phyloP scores from a whole-genome alignment of 805 yeast genomes.

The fission yeast (Schizosaccharomyces pombe) region ASM294v3 CU329670.1:4902501-4903000 shows the following conservation, averaged over 20 bases:
- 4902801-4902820: conserved; percentile 38
- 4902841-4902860: conserved; percentile 32
- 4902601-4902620: neutral
- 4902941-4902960: conserved; percentile 43
- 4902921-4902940: conserved; percentile 44
- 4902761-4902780: conserved; percentile 37
- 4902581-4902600: too few species aligned
- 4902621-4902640: conserved; percentile 31
- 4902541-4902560: too few species aligned
- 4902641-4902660: conserved; percentile 28
- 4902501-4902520: too few species aligned
- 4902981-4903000: conserved; percentile 28
- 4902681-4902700: conserved; percentile 25
- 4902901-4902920: conserved; percentile 48
- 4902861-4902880: conserved; percentile 40
- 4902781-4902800: conserved; percentile 41
- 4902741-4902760: conserved; percentile 34
- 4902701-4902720: conserved; percentile 27
- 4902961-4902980: conserved; percentile 49
- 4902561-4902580: too few species aligned
- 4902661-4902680: conserved; percentile 22
- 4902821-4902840: conserved; percentile 34
- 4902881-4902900: conserved; percentile 59
- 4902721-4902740: conserved; percentile 50
- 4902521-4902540: too few species aligned